Percentiles rank a stretch among this genome's conserved stretches.
Evolutionary conservation across 208 protist species (phyloP).

Genomic region (Crithidia sp.): DNA sequence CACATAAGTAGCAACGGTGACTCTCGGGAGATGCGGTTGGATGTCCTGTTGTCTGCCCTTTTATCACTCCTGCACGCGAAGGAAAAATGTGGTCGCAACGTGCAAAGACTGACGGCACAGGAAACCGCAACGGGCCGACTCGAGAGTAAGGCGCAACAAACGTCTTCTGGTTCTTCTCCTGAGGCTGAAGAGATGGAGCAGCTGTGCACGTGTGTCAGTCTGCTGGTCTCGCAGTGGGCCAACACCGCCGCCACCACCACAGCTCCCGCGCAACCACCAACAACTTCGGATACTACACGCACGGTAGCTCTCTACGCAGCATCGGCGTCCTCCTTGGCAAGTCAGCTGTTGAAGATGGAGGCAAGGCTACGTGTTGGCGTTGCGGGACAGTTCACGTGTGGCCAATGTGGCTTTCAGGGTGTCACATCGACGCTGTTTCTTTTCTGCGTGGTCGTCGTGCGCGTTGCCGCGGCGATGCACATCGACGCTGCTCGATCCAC

Average conservation of each 20-base stretch:
- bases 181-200: too few species aligned
- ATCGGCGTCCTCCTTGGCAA: neutral
- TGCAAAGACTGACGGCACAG: neutral
- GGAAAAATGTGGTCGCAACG: neutral
- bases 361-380: neutral
- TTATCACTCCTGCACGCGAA: conserved; percentile 13
- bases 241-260: too few species aligned
- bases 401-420: neutral
- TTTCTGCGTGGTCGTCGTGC: conserved; percentile 1
- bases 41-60: conserved; percentile 13
- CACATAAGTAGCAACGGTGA: too few species aligned
- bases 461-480: neutral
- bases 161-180: too few species aligned
- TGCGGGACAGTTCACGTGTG: neutral
- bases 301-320: too few species aligned
- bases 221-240: too few species aligned
- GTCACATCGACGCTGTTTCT: neutral
- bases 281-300: too few species aligned
- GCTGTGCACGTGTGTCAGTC: too few species aligned
- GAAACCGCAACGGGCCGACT: neutral
- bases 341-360: conserved; percentile 9
- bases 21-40: neutral
- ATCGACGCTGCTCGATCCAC: neutral
- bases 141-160: too few species aligned
- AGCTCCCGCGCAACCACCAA: neutral